These are phyloP conservation scores for Linum usitatissimum DNA, from an alignment of 345 rosid genomes.

Conservation along the genomic window DNA sequence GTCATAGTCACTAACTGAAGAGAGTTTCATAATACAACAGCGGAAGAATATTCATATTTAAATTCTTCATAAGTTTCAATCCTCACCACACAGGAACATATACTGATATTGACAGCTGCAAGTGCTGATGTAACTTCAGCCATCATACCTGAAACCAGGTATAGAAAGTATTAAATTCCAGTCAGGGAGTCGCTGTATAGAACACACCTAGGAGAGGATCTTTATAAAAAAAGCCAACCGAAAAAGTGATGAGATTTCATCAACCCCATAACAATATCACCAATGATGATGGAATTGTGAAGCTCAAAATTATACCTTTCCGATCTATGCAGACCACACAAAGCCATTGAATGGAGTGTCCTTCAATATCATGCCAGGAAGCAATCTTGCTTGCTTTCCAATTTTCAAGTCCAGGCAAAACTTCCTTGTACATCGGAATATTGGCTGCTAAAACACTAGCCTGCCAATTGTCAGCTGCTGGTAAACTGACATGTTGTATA, in stretches of 20 bases:
- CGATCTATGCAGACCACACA: constrained; percentile 78
- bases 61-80: not conserved
- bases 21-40: not conserved
- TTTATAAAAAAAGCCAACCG: not conserved
- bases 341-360: constrained; percentile 86
- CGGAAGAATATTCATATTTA: constrained; percentile 1
- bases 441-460: constrained; percentile 56
- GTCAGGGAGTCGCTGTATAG: not conserved
- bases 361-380: constrained; percentile 85
- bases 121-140: constrained; percentile 76
- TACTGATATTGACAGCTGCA: constrained; percentile 49
- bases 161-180: not conserved
- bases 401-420: constrained; percentile 70
- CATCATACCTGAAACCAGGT: constrained; percentile 55
- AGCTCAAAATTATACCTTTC: constrained; percentile 37
- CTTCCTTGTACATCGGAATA: constrained; percentile 58
- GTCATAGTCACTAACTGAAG: not conserved
- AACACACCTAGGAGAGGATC: not conserved
- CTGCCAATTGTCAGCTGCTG: constrained; percentile 44
- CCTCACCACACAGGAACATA: constrained; percentile 90
- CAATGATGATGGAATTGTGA: not conserved
- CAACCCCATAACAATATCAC: too few relatives aligned
- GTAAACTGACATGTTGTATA: constrained; percentile 34
- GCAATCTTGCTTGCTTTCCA: constrained; percentile 88
- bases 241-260: not conserved